These are phyloP conservation scores for Extremus antarcticus DNA, from an alignment of 495 filamentous ascomycete species.

Conservation along the genomic window DNA sequence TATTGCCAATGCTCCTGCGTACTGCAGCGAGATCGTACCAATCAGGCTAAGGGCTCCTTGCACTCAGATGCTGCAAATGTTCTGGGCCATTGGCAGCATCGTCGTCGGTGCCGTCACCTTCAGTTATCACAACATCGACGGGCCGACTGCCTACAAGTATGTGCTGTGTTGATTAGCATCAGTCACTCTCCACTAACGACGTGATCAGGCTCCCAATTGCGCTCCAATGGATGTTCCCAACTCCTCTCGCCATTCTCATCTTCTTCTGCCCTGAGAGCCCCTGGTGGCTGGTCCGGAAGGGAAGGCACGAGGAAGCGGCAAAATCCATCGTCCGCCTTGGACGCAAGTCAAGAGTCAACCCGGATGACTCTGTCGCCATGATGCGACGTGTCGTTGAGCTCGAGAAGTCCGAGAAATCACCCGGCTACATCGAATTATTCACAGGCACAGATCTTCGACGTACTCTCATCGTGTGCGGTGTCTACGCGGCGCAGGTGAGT, in stretches of 20 bases:
- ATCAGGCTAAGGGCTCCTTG: slow-evolving; percentile 19
- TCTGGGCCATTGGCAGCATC: slow-evolving; percentile 24
- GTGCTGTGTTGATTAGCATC: slow-evolving; percentile 25
- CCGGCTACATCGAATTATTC: slow-evolving; percentile 67
- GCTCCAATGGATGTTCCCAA: slow-evolving; percentile 74
- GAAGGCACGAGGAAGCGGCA: slow-evolving; percentile 57
- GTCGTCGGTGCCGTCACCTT: slow-evolving; percentile 22
- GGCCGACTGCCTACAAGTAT: slow-evolving; percentile 17
- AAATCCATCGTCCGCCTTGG: slow-evolving; percentile 50
- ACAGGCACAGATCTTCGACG: slow-evolving; percentile 60
- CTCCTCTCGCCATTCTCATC: slow-evolving; percentile 61
- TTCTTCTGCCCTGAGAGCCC: slow-evolving; percentile 65
- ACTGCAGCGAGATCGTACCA: slow-evolving; percentile 24
- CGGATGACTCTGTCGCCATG: slow-evolving; percentile 70
- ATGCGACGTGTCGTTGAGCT: slow-evolving; percentile 73
- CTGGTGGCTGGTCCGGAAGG: slow-evolving; percentile 73
- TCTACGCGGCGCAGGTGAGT: slow-evolving; percentile 24
- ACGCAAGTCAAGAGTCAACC: slow-evolving; percentile 43
- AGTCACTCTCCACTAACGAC: slow-evolving; percentile 35
- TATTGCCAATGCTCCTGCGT: slow-evolving; percentile 23
- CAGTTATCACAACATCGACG: slow-evolving; percentile 1
- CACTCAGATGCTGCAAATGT: slow-evolving; percentile 25
- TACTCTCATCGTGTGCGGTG: slow-evolving; percentile 38
- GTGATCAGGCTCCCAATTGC: slow-evolving; percentile 20
- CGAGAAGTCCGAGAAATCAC: slow-evolving; percentile 59